These are phyloP conservation scores for Lasiosphaeriaceae sp. DNA, from an alignment of 495 filamentous ascomycete genomes.

Conservation along the genomic window DNA sequence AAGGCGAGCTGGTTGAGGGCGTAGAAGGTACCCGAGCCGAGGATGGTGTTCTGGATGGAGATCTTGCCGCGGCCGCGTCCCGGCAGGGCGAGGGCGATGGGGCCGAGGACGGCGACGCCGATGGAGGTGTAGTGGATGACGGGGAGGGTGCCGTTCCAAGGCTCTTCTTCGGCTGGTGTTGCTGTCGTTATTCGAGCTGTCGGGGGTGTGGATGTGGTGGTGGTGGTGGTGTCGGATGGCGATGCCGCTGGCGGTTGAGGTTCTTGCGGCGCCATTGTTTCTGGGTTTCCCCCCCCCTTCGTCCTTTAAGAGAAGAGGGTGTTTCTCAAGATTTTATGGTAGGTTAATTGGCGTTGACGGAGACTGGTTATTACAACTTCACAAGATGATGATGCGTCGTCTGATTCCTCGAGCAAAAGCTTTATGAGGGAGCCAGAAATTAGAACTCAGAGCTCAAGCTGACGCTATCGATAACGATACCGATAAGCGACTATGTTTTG, in stretches of 20 bases:
- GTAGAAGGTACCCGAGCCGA: constrained; percentile 56
- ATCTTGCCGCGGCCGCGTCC: constrained; percentile 68
- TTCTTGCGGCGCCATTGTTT: not conserved
- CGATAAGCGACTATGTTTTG: too few relatives aligned
- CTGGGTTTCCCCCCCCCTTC: too few relatives aligned
- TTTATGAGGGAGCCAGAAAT: too few relatives aligned
- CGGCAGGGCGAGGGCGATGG: constrained; percentile 68
- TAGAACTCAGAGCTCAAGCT: too few relatives aligned
- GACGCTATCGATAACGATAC: too few relatives aligned
- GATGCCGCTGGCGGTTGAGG: too few relatives aligned
- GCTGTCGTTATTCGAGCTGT: not conserved
- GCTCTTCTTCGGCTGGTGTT: not conserved
- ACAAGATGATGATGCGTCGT: too few relatives aligned
- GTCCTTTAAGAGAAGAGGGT: too few relatives aligned
- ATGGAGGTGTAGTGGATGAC: constrained; percentile 59
- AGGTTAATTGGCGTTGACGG: too few relatives aligned
- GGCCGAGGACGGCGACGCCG: constrained; percentile 61
- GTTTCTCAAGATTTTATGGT: too few relatives aligned
- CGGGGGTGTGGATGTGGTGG: not conserved
- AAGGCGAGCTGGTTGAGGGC: constrained; percentile 61
- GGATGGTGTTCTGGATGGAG: constrained; percentile 53
- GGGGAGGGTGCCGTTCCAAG: constrained; percentile 19
- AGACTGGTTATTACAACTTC: too few relatives aligned
- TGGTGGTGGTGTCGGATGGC: not conserved
- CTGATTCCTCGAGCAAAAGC: too few relatives aligned